Conservation (phyloP, 2,329 filamentous ascomycete species). For the Calonectria honghensis region DNA sequence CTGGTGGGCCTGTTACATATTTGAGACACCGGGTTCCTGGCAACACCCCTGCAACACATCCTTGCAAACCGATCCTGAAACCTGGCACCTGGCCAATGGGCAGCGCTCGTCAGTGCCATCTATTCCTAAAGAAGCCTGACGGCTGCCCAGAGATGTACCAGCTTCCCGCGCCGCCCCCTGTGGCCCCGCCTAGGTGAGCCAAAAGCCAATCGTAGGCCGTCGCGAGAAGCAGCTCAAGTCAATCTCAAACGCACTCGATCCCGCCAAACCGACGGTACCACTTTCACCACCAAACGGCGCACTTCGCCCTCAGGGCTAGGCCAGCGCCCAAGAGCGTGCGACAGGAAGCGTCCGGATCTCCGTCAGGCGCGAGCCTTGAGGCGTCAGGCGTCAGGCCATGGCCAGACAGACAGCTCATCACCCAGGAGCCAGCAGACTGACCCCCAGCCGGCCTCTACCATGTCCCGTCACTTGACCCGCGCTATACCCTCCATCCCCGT, state of each 20-base stretch:
- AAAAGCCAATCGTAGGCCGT: slow-evolving; percentile 52
- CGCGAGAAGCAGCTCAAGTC: slow-evolving; percentile 44
- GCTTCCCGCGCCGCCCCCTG: slow-evolving; percentile 50
- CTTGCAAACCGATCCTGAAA: slow-evolving; percentile 44
- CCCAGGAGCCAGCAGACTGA: slow-evolving; percentile 23
- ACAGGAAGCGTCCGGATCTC: slow-evolving; percentile 18
- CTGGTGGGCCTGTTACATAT: slow-evolving; percentile 64
- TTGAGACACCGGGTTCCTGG: slow-evolving; percentile 61
- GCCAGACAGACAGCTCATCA: slow-evolving; percentile 36
- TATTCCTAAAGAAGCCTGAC: slow-evolving; percentile 52
- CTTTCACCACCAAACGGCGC: slow-evolving; percentile 38
- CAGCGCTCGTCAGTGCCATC: slow-evolving; percentile 34
- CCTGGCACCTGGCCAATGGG: slow-evolving; percentile 46
- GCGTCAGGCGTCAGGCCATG: slow-evolving; percentile 31
- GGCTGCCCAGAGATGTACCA: slow-evolving; percentile 43
- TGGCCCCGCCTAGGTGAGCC: slow-evolving; percentile 38
- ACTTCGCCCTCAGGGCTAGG: slow-evolving; percentile 42
- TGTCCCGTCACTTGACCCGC: slow-evolving; percentile 18
- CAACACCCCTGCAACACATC: slow-evolving; percentile 39
- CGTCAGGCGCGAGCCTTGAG: slow-evolving; percentile 21
- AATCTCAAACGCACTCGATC: slow-evolving; percentile 55
- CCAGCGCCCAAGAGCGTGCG: slow-evolving; percentile 30
- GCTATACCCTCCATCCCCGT: slow-evolving; percentile 42
- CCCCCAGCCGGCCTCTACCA: slow-evolving; percentile 28
- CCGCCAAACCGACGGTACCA: slow-evolving; percentile 35